Conservation (phyloP, 345 rosid species). For the Arabidopsis suecica region DNA sequence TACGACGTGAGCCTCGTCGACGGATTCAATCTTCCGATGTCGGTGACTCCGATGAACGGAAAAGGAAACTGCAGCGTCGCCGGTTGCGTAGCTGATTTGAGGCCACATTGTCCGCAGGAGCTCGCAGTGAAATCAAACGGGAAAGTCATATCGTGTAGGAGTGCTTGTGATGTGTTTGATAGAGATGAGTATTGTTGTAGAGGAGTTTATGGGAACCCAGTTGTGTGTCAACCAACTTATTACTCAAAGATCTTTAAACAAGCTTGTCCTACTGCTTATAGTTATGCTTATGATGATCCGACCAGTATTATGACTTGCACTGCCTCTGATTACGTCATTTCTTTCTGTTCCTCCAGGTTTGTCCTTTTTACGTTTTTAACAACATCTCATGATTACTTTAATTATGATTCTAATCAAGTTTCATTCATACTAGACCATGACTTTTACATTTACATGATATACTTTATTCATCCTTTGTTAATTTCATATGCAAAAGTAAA, state of each 20-base stretch:
- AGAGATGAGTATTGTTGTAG: constrained; percentile 89
- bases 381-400: too few relatives aligned
- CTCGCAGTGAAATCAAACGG: constrained; percentile 63
- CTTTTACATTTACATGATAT: too few relatives aligned
- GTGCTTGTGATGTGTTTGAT: constrained; percentile 90
- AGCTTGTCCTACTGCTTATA: constrained; percentile 84
- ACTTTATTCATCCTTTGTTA: too few relatives aligned
- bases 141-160: constrained; percentile 68
- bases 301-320: constrained; percentile 76
- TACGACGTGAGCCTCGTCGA: constrained; percentile 96
- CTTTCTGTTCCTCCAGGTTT: constrained; percentile 74
- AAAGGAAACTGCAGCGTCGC: constrained; percentile 67
- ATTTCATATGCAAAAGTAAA: too few relatives aligned
- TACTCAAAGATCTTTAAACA: constrained; percentile 81
- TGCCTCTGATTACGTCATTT: constrained; percentile 68
- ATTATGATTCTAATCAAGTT: too few relatives aligned
- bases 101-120: constrained; percentile 64
- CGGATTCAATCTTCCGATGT: constrained; percentile 79
- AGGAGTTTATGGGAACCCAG: constrained; percentile 65
- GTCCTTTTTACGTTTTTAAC: background rate
- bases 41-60: constrained; percentile 67
- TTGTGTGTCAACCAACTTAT: constrained; percentile 64
- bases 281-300: constrained; percentile 93
- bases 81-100: constrained; percentile 70
- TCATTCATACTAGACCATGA: too few relatives aligned